Percentiles rank a stretch among this genome's conserved stretches.
Evolutionary conservation across 768 basidiomycete genomes (phyloP).

Genomic region (Podaxis carcinomalis): DNA sequence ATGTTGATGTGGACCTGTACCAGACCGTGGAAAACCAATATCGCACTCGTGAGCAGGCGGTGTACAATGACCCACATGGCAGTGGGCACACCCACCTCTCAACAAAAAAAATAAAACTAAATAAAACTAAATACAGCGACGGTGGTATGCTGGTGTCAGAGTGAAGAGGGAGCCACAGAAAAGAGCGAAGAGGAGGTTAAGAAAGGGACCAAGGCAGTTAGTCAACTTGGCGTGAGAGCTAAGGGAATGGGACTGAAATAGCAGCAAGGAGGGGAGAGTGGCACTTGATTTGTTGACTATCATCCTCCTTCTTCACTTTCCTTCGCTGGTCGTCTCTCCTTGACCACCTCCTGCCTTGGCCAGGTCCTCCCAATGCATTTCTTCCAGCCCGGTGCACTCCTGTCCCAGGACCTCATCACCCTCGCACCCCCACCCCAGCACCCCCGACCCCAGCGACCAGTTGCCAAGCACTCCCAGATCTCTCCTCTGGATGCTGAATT

Average conservation of each 20-base stretch:
- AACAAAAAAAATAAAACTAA: too few species aligned
- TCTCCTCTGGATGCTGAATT: slow-evolving; percentile 7
- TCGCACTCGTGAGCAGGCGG: background rate
- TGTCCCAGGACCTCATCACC: slow-evolving; percentile 25
- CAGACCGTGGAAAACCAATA: background rate
- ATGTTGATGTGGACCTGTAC: background rate
- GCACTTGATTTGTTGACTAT: background rate
- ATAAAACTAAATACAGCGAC: too few species aligned
- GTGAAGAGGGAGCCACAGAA: background rate
- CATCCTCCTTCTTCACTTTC: slow-evolving; percentile 9
- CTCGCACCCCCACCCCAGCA: slow-evolving; percentile 21
- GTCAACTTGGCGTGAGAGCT: background rate
- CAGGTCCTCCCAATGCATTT: slow-evolving; percentile 30
- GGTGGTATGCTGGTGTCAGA: too few species aligned
- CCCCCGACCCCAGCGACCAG: slow-evolving; percentile 26
- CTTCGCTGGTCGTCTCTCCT: slow-evolving; percentile 11
- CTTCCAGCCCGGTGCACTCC: slow-evolving; percentile 14
- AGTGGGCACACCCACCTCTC: background rate
- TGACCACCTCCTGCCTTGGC: slow-evolving; percentile 20
- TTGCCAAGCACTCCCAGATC: slow-evolving; percentile 16
- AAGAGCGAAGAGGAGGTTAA: background rate
- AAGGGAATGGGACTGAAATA: background rate
- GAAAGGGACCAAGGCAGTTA: too few species aligned
- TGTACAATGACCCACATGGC: background rate
- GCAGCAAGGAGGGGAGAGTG: background rate